These are phyloP conservation scores for Leccinum rimulosum DNA, from an alignment of 768 basidiomycete genomes.

Conservation along the genomic window DNA sequence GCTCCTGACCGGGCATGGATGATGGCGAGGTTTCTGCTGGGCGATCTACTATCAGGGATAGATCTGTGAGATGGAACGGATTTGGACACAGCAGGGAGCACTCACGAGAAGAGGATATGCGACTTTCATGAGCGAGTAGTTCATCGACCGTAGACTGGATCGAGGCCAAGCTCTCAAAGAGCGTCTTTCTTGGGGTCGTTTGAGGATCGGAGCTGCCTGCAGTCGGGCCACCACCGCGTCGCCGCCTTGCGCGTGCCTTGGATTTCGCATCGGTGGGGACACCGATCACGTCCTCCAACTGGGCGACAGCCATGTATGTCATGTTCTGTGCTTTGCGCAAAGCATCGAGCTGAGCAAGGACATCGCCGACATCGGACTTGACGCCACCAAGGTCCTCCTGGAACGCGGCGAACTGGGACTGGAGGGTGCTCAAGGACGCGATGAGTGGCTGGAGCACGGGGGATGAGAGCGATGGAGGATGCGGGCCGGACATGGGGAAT, in stretches of 20 bases:
- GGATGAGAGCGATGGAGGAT: not conserved
- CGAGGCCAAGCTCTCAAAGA: constrained; percentile 14
- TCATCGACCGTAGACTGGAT: constrained; percentile 22
- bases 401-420: constrained; percentile 14
- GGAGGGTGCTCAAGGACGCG: constrained; percentile 6
- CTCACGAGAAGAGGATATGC: constrained; percentile 8
- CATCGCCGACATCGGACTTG: constrained; percentile 14
- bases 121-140: constrained; percentile 13
- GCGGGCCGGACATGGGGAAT: not conserved
- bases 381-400: constrained; percentile 8
- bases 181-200: not conserved
- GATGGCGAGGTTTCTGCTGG: not conserved
- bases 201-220: not conserved
- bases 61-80: not conserved
- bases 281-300: constrained; percentile 16
- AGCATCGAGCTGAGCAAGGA: constrained; percentile 16
- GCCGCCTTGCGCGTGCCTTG: not conserved
- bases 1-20: not conserved
- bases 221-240: not conserved
- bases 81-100: not conserved
- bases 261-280: not conserved
- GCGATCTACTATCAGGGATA: not conserved
- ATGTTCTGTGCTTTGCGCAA: constrained; percentile 15
- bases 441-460: not conserved
- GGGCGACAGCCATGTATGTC: constrained; percentile 6